A percentile compares a stretch with the other conserved stretches of the same genome.
phyloP scores from a whole-genome alignment of 495 filamentous ascomycete genomes.

The Entonaema liquescens region DNA sequence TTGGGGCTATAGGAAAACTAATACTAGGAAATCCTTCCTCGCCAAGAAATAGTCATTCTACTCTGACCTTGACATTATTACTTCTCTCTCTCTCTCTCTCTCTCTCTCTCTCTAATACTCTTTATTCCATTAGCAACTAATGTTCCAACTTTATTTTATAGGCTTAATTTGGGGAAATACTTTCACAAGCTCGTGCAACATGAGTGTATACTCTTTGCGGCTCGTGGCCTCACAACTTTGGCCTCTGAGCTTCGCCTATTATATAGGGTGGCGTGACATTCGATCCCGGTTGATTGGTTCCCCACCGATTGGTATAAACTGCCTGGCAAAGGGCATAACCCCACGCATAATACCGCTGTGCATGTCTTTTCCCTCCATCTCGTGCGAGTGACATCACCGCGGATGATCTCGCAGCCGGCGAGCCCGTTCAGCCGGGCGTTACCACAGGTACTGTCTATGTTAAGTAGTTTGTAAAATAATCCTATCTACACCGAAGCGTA shows the following conservation, averaged over 20 bases:
- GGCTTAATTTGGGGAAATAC: slow-evolving; percentile 1
- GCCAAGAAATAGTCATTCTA: neutral
- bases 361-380: neutral
- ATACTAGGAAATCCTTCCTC: neutral
- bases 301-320: slow-evolving; percentile 5
- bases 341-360: neutral
- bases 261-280: neutral
- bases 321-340: neutral
- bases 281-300: slow-evolving; percentile 5
- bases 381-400: slow-evolving; percentile 20
- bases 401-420: neutral
- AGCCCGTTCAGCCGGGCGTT: slow-evolving; percentile 24
- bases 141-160: neutral
- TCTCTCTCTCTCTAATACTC: too few species aligned
- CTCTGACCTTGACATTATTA: too few species aligned
- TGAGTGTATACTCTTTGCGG: neutral
- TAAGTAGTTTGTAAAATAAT: neutral
- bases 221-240: neutral
- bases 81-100: too few species aligned
- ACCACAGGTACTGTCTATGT: neutral
- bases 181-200: neutral
- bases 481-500: slow-evolving; percentile 7
- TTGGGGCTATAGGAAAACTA: neutral
- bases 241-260: neutral
- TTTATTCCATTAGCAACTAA: too few species aligned